Percentiles rank a stretch among this genome's conserved stretches.
These are phyloP conservation scores for Heritiera littoralis DNA, from an alignment of 345 rosid species.

Conservation along the genomic window DNA sequence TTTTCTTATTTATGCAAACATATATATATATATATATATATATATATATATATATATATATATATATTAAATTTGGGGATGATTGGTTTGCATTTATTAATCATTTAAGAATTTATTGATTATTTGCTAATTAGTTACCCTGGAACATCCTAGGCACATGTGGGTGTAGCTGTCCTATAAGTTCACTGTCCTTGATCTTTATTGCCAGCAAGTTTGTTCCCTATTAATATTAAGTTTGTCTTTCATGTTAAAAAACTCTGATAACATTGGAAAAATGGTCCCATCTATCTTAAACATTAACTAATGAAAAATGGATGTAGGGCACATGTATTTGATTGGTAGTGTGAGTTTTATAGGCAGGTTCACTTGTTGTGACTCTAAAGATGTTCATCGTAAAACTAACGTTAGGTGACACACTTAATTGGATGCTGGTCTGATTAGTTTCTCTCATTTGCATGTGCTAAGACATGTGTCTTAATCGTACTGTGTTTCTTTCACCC, in stretches of 20 bases:
- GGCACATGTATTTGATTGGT: neutral
- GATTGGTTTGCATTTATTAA: constrained; percentile 4
- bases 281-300: neutral
- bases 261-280: neutral
- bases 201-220: neutral
- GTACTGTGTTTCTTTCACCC: constrained; percentile 20
- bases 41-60: no score
- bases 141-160: neutral
- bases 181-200: neutral
- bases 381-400: constrained; percentile 5
- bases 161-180: neutral
- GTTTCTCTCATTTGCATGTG: neutral
- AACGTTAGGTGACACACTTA: neutral
- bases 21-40: neutral
- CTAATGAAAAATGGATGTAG: neutral
- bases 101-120: constrained; percentile 1
- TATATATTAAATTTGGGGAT: neutral
- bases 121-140: neutral
- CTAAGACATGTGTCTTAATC: constrained; percentile 10
- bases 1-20: neutral
- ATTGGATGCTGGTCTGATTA: neutral
- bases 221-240: neutral
- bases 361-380: neutral
- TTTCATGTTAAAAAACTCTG: neutral
- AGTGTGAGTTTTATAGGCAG: neutral